Percentiles rank a stretch among this genome's conserved stretches.
Conservation (phyloP, 2,329 filamentous ascomycete genomes). For the Aureobasidium uvarum region DNA sequence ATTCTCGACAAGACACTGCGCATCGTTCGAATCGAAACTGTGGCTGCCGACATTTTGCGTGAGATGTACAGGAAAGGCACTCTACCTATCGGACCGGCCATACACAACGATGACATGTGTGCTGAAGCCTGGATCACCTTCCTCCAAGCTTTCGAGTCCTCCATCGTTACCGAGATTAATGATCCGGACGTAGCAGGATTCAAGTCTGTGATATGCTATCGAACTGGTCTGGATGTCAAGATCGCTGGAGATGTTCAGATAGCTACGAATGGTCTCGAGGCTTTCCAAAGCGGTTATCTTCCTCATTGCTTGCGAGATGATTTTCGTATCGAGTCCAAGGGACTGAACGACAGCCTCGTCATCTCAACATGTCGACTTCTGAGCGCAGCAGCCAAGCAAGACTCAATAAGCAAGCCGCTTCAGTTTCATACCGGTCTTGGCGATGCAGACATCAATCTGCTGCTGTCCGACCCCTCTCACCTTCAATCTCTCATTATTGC, state of each 20-base stretch:
- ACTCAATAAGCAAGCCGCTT: slow-evolving; percentile 62
- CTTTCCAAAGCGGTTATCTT: slow-evolving; percentile 44
- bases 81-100: slow-evolving; percentile 34
- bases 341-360: slow-evolving; percentile 69
- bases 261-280: slow-evolving; percentile 35
- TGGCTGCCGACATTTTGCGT: slow-evolving; percentile 64
- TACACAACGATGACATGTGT: slow-evolving; percentile 36
- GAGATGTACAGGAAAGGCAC: slow-evolving; percentile 39
- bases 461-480: slow-evolving; percentile 69
- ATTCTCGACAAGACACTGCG: slow-evolving; percentile 64
- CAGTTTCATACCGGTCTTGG: slow-evolving; percentile 84
- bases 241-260: slow-evolving; percentile 45
- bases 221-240: slow-evolving; percentile 68
- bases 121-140: slow-evolving; percentile 45
- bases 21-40: slow-evolving; percentile 73
- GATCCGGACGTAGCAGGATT: slow-evolving; percentile 73
- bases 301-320: slow-evolving; percentile 41
- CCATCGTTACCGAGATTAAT: slow-evolving; percentile 57
- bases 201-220: slow-evolving; percentile 81
- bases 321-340: slow-evolving; percentile 59
- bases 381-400: slow-evolving; percentile 43
- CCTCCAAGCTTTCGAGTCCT: slow-evolving; percentile 50
- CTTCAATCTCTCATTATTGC: slow-evolving; percentile 70
- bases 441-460: slow-evolving; percentile 71
- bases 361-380: slow-evolving; percentile 62